Evolutionary conservation across 768 basidiomycete genomes (phyloP).

Genomic region (Sarcodon sp.): DNA sequence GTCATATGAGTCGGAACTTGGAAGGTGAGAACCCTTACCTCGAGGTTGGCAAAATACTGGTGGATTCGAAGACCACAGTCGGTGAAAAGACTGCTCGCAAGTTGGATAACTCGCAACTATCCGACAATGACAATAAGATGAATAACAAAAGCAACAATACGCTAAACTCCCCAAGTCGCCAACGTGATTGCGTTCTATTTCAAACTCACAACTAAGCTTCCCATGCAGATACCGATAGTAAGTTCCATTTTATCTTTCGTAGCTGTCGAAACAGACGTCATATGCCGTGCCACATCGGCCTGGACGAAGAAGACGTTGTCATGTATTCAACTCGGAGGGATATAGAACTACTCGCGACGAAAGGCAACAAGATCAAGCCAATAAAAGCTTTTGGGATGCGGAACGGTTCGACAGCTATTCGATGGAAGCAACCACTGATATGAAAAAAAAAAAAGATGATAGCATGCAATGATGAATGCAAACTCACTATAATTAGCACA

Average conservation of each 20-base stretch:
- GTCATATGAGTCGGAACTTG: not conserved
- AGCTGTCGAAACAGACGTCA: slow-evolving; percentile 81
- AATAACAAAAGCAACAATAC: slow-evolving; percentile 80
- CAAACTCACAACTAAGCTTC: slow-evolving; percentile 56
- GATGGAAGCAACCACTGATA: slow-evolving; percentile 75
- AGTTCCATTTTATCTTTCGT: slow-evolving; percentile 62
- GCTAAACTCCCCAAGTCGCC: slow-evolving; percentile 23
- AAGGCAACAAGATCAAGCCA: slow-evolving; percentile 75
- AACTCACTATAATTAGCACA: slow-evolving; percentile 79
- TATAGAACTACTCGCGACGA: slow-evolving; percentile 44
- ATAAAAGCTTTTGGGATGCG: slow-evolving; percentile 77
- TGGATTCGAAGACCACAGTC: slow-evolving; percentile 1
- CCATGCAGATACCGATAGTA: slow-evolving; percentile 71
- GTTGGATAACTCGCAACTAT: slow-evolving; percentile 50
- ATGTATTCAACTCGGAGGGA: not conserved
- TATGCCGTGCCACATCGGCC: slow-evolving; percentile 84
- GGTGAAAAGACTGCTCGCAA: not conserved
- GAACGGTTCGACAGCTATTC: slow-evolving; percentile 77
- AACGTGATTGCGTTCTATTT: not conserved
- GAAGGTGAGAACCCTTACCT: slow-evolving; percentile 27
- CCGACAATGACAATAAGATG: slow-evolving; percentile 82
- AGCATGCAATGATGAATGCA: not conserved
- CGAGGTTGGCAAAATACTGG: slow-evolving; percentile 78
- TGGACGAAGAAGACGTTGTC: slow-evolving; percentile 11
- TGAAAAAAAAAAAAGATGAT: not conserved